Evolutionary conservation across 176 grass and related monocot species (phyloP).

Genomic region (Microstegium vimineum): DNA sequence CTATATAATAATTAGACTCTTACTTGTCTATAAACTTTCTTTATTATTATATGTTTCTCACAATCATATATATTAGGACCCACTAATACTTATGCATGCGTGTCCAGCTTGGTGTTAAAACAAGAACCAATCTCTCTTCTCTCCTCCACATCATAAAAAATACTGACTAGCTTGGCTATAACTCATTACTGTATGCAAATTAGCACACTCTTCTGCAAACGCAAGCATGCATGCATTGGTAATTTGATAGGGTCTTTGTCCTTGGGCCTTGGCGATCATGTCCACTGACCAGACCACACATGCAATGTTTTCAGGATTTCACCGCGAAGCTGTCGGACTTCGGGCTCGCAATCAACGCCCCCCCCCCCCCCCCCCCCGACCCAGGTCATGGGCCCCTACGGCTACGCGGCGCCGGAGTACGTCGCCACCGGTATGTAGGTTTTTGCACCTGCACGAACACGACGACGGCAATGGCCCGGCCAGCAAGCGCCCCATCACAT

Average conservation of each 20-base stretch:
- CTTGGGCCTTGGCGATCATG: not conserved
- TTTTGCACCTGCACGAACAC: not conserved
- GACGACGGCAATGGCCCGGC: not conserved
- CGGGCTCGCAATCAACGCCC: conserved; percentile 83
- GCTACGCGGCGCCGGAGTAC: conserved; percentile 96
- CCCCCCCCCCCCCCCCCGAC: conserved; percentile 72
- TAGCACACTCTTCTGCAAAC: not conserved
- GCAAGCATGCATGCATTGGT: not conserved
- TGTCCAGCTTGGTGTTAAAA: no score
- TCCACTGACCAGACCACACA: not conserved
- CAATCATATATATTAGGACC: no score
- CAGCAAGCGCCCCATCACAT: not conserved
- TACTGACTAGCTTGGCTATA: no score
- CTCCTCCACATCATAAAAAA: no score
- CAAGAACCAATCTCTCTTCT: no score
- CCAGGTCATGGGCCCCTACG: conserved; percentile 71
- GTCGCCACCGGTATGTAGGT: conserved; percentile 62
- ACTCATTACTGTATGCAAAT: no score
- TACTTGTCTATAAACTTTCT: no score
- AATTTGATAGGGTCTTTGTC: no score
- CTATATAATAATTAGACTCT: no score
- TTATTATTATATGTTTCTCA: no score
- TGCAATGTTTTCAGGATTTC: conserved; percentile 42
- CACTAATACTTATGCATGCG: no score
- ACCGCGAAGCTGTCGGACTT: conserved; percentile 84